Evolutionary conservation across 2,329 filamentous ascomycete genomes (phyloP).

Genomic region (Fusarium sororula): DNA sequence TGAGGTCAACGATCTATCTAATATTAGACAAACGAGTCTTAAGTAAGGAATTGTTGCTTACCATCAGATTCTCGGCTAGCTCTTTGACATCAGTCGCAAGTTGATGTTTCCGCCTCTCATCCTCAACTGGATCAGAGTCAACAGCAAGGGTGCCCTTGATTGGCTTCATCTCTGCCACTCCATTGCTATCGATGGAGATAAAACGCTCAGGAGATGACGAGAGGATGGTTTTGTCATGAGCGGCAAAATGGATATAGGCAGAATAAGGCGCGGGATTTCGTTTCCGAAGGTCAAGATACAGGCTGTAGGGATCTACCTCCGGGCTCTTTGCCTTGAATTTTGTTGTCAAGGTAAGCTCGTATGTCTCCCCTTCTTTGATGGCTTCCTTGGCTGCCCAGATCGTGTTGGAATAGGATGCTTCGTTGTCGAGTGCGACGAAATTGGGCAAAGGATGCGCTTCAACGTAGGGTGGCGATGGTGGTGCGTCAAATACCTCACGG

Average conservation of each 20-base stretch:
- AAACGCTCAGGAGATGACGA: neutral
- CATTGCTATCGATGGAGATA: neutral
- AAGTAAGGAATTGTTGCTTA: accelerated
- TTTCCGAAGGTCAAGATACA: neutral
- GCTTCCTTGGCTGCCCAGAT: neutral
- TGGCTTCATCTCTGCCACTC: neutral
- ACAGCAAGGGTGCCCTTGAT: neutral
- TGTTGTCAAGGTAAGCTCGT: neutral
- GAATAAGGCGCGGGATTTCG: neutral
- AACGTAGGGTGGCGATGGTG: neutral
- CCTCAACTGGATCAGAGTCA: neutral
- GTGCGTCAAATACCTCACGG: neutral
- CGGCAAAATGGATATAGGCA: neutral
- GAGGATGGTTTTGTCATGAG: neutral
- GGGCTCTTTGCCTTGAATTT: neutral
- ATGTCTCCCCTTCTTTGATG: neutral
- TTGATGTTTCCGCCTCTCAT: neutral
- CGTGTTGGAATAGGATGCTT: neutral
- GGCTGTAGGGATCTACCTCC: neutral
- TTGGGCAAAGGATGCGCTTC: neutral
- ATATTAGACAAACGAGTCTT: accelerated
- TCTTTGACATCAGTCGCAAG: neutral
- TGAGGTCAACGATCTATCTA: neutral
- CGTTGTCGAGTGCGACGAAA: neutral
- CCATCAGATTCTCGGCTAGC: neutral